phyloP scores from a whole-genome alignment of 2,329 filamentous ascomycete species.

The Fusarium sp. region DNA sequence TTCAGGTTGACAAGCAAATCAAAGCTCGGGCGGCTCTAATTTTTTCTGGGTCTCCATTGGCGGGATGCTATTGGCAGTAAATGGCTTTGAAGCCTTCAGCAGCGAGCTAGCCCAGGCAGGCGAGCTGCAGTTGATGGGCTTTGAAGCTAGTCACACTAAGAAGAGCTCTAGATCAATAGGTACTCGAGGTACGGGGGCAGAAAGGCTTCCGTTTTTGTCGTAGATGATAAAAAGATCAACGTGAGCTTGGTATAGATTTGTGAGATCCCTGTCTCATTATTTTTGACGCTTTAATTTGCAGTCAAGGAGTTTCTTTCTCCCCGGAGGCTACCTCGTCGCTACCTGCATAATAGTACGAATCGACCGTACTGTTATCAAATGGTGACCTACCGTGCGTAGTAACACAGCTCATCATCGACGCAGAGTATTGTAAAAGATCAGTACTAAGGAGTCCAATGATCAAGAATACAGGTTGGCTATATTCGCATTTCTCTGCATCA shows the following conservation, averaged over 20 bases:
- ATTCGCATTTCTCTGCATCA: not conserved
- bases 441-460: not conserved
- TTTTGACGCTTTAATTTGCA: not conserved
- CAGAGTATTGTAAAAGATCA: not conserved
- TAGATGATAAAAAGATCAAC: not conserved
- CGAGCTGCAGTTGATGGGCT: constrained; percentile 20
- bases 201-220: not conserved
- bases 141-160: constrained; percentile 10
- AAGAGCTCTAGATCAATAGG: not conserved
- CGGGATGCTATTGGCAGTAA: constrained; percentile 2
- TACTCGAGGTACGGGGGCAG: not conserved
- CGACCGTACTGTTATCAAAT: not conserved
- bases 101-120: not conserved
- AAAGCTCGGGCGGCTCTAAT: constrained; percentile 16
- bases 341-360: not conserved
- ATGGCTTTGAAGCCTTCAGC: constrained; percentile 4
- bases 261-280: not conserved
- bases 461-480: not conserved
- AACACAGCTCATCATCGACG: not conserved
- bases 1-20: constrained; percentile 28
- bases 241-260: not conserved
- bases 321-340: not conserved
- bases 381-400: not conserved
- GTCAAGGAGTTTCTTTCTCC: not conserved
- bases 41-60: constrained; percentile 26